phyloP scores from a whole-genome alignment of 2,329 filamentous ascomycete species.

The Elsinoe batatas region DNA sequence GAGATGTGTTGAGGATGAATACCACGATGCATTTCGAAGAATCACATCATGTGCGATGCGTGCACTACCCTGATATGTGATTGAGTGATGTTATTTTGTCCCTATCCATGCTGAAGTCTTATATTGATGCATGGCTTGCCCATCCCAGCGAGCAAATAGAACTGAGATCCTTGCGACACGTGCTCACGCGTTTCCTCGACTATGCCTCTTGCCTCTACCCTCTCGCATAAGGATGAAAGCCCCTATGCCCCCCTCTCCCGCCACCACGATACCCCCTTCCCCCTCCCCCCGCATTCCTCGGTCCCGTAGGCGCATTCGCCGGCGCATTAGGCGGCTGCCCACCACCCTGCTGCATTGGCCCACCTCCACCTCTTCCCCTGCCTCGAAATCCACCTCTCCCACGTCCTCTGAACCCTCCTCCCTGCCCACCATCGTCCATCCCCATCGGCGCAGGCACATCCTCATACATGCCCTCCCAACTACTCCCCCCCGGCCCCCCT shows the following conservation, averaged over 20 bases:
- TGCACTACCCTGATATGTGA: not conserved
- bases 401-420: conserved; percentile 25
- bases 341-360: conserved; percentile 19
- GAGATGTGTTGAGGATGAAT: conserved; percentile 9
- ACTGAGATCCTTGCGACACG: too few species aligned
- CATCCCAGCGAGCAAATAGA: not conserved
- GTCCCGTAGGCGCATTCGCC: conserved; percentile 82
- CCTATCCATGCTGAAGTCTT: not conserved
- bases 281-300: conserved; percentile 86
- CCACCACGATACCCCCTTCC: conserved; percentile 79
- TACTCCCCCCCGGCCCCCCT: conserved; percentile 36
- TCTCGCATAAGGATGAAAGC: conserved; percentile 66
- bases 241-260: conserved; percentile 61
- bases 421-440: conserved; percentile 32
- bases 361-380: conserved; percentile 32
- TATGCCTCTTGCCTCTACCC: not conserved
- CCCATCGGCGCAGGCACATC: conserved; percentile 78
- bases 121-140: not conserved
- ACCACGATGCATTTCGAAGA: conserved; percentile 11
- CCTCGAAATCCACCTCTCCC: conserved; percentile 35
- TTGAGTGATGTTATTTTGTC: not conserved
- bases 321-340: conserved; percentile 43
- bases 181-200: too few species aligned
- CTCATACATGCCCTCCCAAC: conserved; percentile 98
- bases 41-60: too few species aligned